Conservation (phyloP, 2,329 filamentous ascomycete genomes). For the Ophiocordyceps camponoti-rufipedis region DNA sequence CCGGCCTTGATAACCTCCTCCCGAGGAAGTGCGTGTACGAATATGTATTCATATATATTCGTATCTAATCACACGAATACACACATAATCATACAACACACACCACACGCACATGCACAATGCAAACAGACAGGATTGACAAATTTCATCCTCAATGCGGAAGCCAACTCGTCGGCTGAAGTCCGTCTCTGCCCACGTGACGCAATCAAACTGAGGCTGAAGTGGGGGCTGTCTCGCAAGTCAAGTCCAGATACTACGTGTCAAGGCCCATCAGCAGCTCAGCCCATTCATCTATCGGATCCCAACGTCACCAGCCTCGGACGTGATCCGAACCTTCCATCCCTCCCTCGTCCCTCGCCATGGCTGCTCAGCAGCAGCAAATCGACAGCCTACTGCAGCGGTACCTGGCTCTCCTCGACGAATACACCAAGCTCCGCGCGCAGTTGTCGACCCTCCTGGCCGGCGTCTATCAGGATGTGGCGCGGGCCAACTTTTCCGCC, state of each 20-base stretch:
- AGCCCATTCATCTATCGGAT: background rate
- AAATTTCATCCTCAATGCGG: background rate
- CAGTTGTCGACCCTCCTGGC: constrained; percentile 35
- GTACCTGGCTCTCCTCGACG: constrained; percentile 48
- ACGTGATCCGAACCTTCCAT: background rate
- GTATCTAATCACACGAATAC: no score
- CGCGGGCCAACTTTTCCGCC: constrained; percentile 61
- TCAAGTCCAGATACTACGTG: background rate
- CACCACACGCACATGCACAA: no score
- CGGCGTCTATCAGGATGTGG: constrained; percentile 38
- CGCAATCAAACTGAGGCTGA: background rate
- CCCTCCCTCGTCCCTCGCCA: background rate
- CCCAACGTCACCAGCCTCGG: background rate
- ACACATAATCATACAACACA: no score
- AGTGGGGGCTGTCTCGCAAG: background rate
- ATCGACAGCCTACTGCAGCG: constrained; percentile 47
- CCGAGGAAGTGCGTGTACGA: no score
- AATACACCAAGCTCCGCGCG: constrained; percentile 42
- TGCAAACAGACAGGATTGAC: no score
- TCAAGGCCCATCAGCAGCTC: background rate
- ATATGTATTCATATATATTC: no score
- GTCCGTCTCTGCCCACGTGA: background rate
- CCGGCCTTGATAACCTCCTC: background rate
- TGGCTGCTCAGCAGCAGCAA: constrained; percentile 2
- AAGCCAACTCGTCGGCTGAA: background rate